Evolutionary conservation across 2,329 filamentous ascomycete species (phyloP), one percentile per base, ranked within the genome.

Genomic region (Clarireedia hainanense): DNA sequence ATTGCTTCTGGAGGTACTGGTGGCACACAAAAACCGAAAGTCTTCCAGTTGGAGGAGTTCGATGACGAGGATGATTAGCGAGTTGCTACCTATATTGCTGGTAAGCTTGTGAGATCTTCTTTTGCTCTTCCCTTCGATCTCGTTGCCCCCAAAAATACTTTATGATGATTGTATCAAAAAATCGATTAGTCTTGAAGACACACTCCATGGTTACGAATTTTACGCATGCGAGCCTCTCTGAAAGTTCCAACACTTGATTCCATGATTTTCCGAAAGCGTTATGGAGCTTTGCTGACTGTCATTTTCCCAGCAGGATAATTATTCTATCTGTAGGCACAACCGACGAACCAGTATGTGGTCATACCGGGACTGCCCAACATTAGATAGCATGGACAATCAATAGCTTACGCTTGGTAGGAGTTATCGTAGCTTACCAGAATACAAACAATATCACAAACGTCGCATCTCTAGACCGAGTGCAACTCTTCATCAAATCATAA

Each of bases 131-230:
- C 5, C 20, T 55, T 36, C 30, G 12, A 4, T 23, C 6, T 43
- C 40, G 17, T 17, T 7, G 17, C 40, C 17, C 42, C 39, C 12
- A 37, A 23, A 12, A 30, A n/a, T 40, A 48, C 43, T 64, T 63
- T 65, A 71, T 86, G 84, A 88, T 88, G 85, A 89, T 80, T 77
- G 81, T 80, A 71, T 75, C 80, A 83, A 55, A 55, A 55, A 83
- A 77, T 83, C 92, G 92, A 96, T 97, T 96, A 96, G 92, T 97
- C 92, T 96, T 95, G 80, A 96, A 96, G 91, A 97, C 91, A 84
- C 56, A 73, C 76, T 71, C 84, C 78, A 85, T 94, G 89, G 89
- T 96, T 92, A 92, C 78, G 87, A 80, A 81, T 76, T 15, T 76
- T 76, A 81, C 81, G 80, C 82, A 85, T 85, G 78, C 80, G 79